phyloP scores from a whole-genome alignment of 345 rosid genomes.

The Brassica carinata region DNA sequence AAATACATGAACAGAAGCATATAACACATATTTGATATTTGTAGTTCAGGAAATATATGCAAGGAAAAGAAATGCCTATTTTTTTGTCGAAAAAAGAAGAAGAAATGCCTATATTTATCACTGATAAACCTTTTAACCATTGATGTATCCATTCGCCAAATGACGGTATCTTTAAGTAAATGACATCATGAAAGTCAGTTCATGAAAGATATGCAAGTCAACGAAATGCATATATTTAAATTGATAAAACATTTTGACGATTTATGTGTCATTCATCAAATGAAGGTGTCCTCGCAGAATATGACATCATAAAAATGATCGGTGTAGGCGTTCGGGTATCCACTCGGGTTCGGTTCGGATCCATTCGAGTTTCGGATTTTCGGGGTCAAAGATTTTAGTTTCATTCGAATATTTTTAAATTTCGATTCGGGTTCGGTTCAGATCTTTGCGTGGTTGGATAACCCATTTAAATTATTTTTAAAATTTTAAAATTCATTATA shows the following conservation, averaged over 20 bases:
- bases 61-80: not conserved
- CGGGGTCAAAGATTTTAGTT: too few relatives aligned
- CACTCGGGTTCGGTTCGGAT: too few relatives aligned
- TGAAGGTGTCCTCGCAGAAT: not conserved
- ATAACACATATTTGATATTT: not conserved
- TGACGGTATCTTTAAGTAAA: not conserved
- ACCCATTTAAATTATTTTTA: too few relatives aligned
- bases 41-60: not conserved
- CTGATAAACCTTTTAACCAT: not conserved
- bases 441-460: too few relatives aligned
- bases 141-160: not conserved
- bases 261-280: not conserved
- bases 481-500: too few relatives aligned
- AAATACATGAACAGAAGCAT: not conserved
- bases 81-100: too few relatives aligned
- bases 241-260: not conserved
- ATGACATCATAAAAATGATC: constrained; percentile 7
- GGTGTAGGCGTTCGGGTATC: too few relatives aligned
- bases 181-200: constrained; percentile 10
- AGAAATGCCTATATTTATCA: not conserved
- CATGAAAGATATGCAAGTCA: constrained; percentile 10
- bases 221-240: not conserved
- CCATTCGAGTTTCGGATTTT: too few relatives aligned
- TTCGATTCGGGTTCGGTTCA: too few relatives aligned
- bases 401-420: too few relatives aligned